These are phyloP conservation scores for Plasmopara viticola DNA, from an alignment of 352 stramenopile species.

Conservation along the genomic window DNA sequence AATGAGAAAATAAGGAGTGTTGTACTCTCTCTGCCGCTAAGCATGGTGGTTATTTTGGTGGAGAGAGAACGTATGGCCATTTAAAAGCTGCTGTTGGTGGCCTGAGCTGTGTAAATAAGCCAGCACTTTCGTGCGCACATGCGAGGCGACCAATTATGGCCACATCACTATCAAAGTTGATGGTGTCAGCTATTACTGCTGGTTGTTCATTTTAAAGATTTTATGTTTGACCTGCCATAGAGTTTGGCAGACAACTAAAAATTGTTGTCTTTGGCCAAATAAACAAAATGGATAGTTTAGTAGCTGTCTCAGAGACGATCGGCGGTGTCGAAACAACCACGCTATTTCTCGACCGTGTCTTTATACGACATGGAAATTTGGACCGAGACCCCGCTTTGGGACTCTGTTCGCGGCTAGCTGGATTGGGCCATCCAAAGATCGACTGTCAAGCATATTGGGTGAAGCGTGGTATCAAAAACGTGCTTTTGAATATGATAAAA, in stretches of 20 bases:
- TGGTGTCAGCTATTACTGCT: constrained; percentile 1
- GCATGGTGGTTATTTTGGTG: no score
- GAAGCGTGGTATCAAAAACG: neutral
- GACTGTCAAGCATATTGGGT: neutral
- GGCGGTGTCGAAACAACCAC: neutral
- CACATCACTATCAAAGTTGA: no score
- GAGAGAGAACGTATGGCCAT: no score
- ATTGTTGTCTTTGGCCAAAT: neutral
- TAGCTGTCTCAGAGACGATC: neutral
- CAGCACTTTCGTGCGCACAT: no score
- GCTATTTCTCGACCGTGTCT: neutral
- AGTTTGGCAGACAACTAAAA: neutral
- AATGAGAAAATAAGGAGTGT: no score
- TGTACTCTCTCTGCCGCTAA: no score
- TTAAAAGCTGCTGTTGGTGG: no score
- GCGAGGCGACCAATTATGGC: no score
- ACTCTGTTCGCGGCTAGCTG: neutral
- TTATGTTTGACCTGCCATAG: constrained; percentile 4
- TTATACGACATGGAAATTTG: neutral
- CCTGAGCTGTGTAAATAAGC: no score
- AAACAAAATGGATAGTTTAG: neutral
- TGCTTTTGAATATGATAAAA: no score
- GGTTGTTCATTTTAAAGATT: constrained; percentile 17
- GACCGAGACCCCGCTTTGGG: neutral
- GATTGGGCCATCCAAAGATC: no score